Evolutionary conservation across 345 rosid species (phyloP), one percentile per base, ranked within the genome.

Genomic region (Ceriops zippeliana): DNA sequence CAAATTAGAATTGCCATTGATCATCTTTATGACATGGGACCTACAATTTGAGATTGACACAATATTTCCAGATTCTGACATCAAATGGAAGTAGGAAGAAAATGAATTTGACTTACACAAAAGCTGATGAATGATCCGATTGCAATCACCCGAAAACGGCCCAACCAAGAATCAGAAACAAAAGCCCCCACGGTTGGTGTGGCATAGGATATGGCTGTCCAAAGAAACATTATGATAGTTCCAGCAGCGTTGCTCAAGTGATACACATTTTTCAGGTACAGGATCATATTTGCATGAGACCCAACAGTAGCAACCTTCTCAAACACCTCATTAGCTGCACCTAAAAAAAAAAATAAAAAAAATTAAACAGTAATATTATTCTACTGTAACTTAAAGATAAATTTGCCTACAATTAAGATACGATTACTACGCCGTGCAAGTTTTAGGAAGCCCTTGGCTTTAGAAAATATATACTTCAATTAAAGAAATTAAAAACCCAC

Each of bases 321-420:
- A 67, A 82, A 82, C 30, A 81, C 26, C 75, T 86, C 87, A 60
- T 84, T 86, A 64, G 85, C 87, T 86, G 85, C 82, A 73, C n/a
- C 30, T 5, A 31, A 24, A 11, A 7, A 53, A 15, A 63, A 28
- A 65, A 58, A 49, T 58, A 26, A 38, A 2, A 11, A 10, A 35
- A 42, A 28, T 2, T 8, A 13, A 7, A 30, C 31, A 54, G 35
- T 28, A 13, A 5, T 11, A 21, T 34, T 5, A 65, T 20, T 27
- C 13, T 11, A 19, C 24, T 38, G 22, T 26, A 30, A 17, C 20
- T 17, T 27, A 3, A 17, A 2, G 52, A 21, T 20, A 58, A 38
- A 7, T 7, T 5, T 32, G 35, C 35, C 7, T 32, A 32, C 6
- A 32, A 5, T 32, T 32, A 32, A 32, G 35, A 32, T 5, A 32